phyloP scores from a whole-genome alignment of 371 early-diverging fungal species.

The Rhizomucor pusillus region DNA sequence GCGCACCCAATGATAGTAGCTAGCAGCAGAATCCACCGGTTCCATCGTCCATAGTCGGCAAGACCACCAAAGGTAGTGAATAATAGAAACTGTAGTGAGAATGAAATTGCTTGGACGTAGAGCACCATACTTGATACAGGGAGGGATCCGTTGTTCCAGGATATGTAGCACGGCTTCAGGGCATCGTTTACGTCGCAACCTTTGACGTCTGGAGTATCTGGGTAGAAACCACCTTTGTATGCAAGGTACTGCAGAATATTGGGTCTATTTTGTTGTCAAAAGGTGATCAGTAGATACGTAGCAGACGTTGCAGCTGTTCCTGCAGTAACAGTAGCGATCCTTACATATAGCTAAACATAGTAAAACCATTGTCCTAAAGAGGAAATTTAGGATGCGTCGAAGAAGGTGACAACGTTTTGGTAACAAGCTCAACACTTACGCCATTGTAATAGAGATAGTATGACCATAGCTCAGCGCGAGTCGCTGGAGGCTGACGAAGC shows the following conservation, averaged over 20 bases:
- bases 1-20: conserved; percentile 43
- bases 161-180: conserved; percentile 29
- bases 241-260: conserved; percentile 43
- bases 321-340: not conserved
- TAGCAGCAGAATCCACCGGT: conserved; percentile 33
- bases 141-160: conserved; percentile 27
- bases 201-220: conserved; percentile 13
- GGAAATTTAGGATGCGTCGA: not conserved
- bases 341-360: conserved; percentile 38
- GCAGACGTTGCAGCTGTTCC: no score
- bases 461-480: conserved; percentile 41
- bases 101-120: conserved; percentile 49
- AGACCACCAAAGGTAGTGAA: conserved; percentile 50
- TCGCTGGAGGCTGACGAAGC: conserved; percentile 25
- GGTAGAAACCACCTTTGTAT: conserved; percentile 39
- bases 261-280: conserved; percentile 4
- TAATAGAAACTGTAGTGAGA: conserved; percentile 44
- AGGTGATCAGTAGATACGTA: not conserved
- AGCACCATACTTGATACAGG: conserved; percentile 46
- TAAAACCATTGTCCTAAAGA: conserved; percentile 43
- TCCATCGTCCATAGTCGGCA: conserved; percentile 49
- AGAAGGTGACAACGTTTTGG: no score
- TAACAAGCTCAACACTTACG: conserved; percentile 8
- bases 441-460: conserved; percentile 55
- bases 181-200: conserved; percentile 34